phyloP scores from a whole-genome alignment of 2,329 filamentous ascomycete genomes.

The Aspergillus sojae region DNA sequence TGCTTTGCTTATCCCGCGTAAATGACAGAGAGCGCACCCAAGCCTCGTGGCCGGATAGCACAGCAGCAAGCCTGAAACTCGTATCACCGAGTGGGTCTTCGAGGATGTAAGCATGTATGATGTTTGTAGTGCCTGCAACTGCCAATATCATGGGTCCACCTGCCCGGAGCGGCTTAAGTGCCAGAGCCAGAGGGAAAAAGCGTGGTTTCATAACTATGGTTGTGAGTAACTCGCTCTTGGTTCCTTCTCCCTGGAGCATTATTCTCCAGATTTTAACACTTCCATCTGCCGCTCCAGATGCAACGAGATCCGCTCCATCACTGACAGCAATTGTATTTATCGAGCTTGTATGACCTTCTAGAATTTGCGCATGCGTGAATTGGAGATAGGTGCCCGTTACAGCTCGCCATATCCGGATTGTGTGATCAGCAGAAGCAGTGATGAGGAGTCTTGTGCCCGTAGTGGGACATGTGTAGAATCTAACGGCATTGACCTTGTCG shows the following conservation, averaged over 20 bases:
- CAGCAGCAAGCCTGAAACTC: slow-evolving; percentile 72
- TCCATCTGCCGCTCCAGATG: slow-evolving; percentile 65
- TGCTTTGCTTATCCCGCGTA: slow-evolving; percentile 59
- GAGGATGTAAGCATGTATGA: slow-evolving; percentile 77
- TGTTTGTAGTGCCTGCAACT: slow-evolving; percentile 79
- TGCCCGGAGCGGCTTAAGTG: slow-evolving; percentile 63
- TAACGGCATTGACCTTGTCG: slow-evolving; percentile 79
- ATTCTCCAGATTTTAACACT: slow-evolving; percentile 71
- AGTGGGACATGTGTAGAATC: slow-evolving; percentile 65
- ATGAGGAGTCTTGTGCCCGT: slow-evolving; percentile 63
- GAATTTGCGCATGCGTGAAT: slow-evolving; percentile 52
- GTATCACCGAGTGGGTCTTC: slow-evolving; percentile 42
- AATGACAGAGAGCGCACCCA: slow-evolving; percentile 91
- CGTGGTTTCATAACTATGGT: slow-evolving; percentile 73
- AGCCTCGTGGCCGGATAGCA: slow-evolving; percentile 84
- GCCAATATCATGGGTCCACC: slow-evolving; percentile 65
- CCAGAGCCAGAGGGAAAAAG: slow-evolving; percentile 79
- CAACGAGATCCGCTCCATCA: slow-evolving; percentile 52
- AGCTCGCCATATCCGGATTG: slow-evolving; percentile 65
- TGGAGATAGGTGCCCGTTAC: slow-evolving; percentile 22
- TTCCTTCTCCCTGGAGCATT: slow-evolving; percentile 31
- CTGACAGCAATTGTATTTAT: slow-evolving; percentile 66
- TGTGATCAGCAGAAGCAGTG: slow-evolving; percentile 80
- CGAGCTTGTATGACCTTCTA: slow-evolving; percentile 70
- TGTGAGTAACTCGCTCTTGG: slow-evolving; percentile 60